phyloP scores from a whole-genome alignment of 2,329 filamentous ascomycete genomes.

The Periconia digitata region DNA sequence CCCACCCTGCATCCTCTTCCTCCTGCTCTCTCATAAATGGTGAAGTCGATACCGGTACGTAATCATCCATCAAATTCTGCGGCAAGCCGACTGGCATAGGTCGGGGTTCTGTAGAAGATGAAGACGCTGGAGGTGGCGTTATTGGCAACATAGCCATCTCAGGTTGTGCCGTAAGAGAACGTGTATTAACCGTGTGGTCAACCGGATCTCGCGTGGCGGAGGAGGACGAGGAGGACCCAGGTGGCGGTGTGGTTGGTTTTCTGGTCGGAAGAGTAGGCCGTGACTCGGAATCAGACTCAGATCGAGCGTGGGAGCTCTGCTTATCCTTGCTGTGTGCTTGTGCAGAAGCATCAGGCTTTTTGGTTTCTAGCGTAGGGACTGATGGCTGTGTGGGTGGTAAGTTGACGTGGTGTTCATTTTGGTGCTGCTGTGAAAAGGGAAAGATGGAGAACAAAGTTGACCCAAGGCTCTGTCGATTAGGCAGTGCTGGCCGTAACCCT shows the following conservation, averaged over 20 bases:
- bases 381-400: conserved; percentile 26
- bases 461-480: conserved; percentile 37
- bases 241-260: not conserved
- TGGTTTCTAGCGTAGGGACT: conserved; percentile 1
- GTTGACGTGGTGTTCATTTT: conserved; percentile 33
- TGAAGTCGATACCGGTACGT: conserved; percentile 30
- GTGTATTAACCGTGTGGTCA: conserved; percentile 2
- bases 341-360: not conserved
- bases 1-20: conserved; percentile 38
- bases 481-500: conserved; percentile 18
- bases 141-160: conserved; percentile 40
- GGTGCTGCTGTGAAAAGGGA: conserved; percentile 36
- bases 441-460: conserved; percentile 39
- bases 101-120: conserved; percentile 8
- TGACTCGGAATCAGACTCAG: not conserved
- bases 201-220: conserved; percentile 6
- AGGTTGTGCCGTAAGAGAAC: conserved; percentile 18
- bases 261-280: not conserved
- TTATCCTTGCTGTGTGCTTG: conserved; percentile 3
- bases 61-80: conserved; percentile 38
- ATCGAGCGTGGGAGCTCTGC: not conserved
- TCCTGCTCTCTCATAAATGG: conserved; percentile 20
- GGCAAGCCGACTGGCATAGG: conserved; percentile 28
- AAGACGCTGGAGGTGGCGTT: conserved; percentile 19
- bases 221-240: conserved; percentile 6